Percentiles rank a stretch among this genome's conserved stretches.
Conservation (phyloP, 2,329 filamentous ascomycete genomes). For the Mycocentrospora acerina region DNA sequence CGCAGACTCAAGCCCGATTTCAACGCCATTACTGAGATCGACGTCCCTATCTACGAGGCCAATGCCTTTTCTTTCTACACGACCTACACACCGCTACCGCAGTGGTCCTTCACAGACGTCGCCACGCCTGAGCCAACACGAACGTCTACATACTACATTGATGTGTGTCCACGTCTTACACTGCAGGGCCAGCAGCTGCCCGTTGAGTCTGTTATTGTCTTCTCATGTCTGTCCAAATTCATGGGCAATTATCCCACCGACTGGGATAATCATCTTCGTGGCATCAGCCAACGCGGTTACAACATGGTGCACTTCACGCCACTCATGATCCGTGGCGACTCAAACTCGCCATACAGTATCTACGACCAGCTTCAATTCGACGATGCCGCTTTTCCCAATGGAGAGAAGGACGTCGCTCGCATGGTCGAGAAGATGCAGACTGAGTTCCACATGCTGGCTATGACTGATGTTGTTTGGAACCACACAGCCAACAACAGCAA, state of each 20-base stretch:
- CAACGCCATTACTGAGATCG: constrained; percentile 86
- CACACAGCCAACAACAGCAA: constrained; percentile 95
- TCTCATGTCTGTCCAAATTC: constrained; percentile 96
- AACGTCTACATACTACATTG: constrained; percentile 85
- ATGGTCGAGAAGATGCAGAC: constrained; percentile 81
- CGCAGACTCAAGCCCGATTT: constrained; percentile 84
- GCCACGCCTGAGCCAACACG: constrained; percentile 59
- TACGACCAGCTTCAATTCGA: constrained; percentile 92
- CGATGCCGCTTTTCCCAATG: constrained; percentile 74
- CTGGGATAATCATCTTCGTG: constrained; percentile 85
- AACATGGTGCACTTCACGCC: constrained; percentile 99
- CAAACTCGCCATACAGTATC: constrained; percentile 96
- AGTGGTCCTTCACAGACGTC: constrained; percentile 64
- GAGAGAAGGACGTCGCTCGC: constrained; percentile 76
- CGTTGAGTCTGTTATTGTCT: constrained; percentile 83
- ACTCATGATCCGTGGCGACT: constrained; percentile 81
- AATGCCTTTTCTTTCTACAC: constrained; percentile 95
- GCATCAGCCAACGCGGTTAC: constrained; percentile 89
- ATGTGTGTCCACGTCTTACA: constrained; percentile 80
- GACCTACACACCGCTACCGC: constrained; percentile 84
- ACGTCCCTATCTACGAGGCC: constrained; percentile 77
- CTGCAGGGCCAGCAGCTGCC: constrained; percentile 75
- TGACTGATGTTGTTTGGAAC: constrained; percentile 97
- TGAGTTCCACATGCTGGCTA: constrained; percentile 78
- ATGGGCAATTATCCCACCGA: constrained; percentile 90